phyloP scores from a whole-genome alignment of 495 filamentous ascomycete genomes.

The Trichoderma virens region DNA sequence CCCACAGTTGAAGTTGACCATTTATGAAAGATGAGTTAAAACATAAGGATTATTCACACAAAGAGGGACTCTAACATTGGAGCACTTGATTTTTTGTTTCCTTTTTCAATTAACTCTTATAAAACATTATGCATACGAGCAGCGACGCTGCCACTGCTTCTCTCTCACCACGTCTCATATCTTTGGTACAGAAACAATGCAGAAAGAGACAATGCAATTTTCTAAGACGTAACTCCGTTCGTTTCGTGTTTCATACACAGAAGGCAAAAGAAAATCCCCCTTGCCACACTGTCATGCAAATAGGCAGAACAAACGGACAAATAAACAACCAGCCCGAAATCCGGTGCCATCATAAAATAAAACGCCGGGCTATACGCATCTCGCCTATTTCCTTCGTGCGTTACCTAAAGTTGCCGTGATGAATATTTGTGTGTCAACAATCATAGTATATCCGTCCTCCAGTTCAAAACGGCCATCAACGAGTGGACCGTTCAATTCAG shows the following conservation, averaged over 20 bases:
- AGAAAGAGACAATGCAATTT: neutral
- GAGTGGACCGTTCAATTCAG: neutral
- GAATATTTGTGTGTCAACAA: slow-evolving; percentile 6
- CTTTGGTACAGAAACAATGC: neutral
- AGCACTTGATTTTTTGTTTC: neutral
- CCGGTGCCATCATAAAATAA: neutral
- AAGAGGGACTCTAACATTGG: neutral
- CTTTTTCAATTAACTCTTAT: neutral
- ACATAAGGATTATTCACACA: neutral
- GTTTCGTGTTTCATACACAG: neutral
- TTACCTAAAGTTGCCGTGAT: neutral
- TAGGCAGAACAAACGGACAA: neutral
- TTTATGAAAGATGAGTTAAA: too few species aligned
- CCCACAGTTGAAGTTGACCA: too few species aligned
- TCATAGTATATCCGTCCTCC: neutral
- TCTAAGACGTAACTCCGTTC: neutral
- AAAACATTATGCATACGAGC: neutral
- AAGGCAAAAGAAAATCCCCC: neutral
- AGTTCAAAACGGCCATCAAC: neutral
- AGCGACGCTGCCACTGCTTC: neutral
- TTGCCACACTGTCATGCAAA: neutral
- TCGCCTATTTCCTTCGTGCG: slow-evolving; percentile 2
- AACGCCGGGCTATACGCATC: neutral
- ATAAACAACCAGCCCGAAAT: neutral
- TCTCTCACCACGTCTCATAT: neutral